These are phyloP conservation scores for Tetragonia tetragonoides DNA, from an alignment of 148 eudicot species.

Conservation along the genomic window DNA sequence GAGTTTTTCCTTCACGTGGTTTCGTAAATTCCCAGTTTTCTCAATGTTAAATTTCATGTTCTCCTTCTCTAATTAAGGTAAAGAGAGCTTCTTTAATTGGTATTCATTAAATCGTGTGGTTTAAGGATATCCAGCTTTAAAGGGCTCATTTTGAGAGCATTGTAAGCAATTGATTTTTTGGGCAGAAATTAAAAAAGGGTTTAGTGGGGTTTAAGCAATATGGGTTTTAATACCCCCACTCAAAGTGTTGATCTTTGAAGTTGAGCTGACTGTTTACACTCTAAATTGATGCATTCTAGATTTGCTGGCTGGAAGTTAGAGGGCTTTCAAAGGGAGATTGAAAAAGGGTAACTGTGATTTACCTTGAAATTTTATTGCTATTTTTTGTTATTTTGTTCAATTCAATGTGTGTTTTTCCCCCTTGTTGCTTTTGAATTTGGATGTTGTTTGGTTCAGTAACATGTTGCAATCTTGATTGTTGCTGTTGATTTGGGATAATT, in stretches of 20 bases:
- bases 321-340: slow-evolving; percentile 5
- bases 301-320: slow-evolving; percentile 11
- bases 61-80: slow-evolving; percentile 5
- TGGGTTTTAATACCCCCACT: slow-evolving; percentile 27
- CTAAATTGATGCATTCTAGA: neutral
- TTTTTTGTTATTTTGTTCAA: neutral
- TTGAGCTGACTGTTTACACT: neutral
- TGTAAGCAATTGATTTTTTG: slow-evolving; percentile 23
- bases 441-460: neutral
- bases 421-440: neutral
- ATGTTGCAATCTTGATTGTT: neutral
- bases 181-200: slow-evolving; percentile 16
- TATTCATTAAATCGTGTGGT: neutral
- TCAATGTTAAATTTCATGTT: slow-evolving; percentile 3
- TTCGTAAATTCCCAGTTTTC: slow-evolving; percentile 18
- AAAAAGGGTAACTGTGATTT: slow-evolving; percentile 19
- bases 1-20: slow-evolving; percentile 21
- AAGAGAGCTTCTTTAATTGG: neutral
- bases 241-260: slow-evolving; percentile 2
- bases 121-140: slow-evolving; percentile 30
- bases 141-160: slow-evolving; percentile 11
- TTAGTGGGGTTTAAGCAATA: slow-evolving; percentile 30
- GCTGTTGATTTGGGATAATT: slow-evolving; percentile 9
- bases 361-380: neutral
- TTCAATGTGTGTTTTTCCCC: neutral